Base-by-base conservation (phyloP, 2,329 filamentous ascomycete genomes). In the Ophiostoma perfectum region DNA sequence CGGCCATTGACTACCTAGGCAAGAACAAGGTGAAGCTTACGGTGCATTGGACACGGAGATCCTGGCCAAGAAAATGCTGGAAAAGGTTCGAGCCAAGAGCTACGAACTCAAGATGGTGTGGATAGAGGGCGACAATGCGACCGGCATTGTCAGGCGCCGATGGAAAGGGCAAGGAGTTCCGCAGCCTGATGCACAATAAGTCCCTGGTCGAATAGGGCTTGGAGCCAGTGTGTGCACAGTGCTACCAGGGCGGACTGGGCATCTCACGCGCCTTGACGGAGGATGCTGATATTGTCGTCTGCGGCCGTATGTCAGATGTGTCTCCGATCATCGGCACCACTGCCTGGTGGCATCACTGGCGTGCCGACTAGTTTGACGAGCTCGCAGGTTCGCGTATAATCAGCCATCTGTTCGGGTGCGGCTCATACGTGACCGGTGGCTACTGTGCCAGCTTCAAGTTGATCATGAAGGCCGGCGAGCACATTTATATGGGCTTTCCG, bases 391-490 rank as follows among this genome's bases (percentile, higher is more conserved):
- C 49, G 8, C 49, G 18, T 3, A 18, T 55, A 4, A 36, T 55
- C 8, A 18, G 49, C 5, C 49, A 55, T 11, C 71, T 81, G 47
- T 80, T 81, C 66, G 80, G 81, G 71, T 81, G 79, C 71, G 78
- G 76, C 6, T 75, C 78, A 2, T 83, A 83, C 71, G 79, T 81
- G 2, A 80, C 79, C 3, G 81, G 81, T 0, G 78, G 76, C 0
- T 83, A 83, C 68, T 83, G 82, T 70, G 75, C 80, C 1, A 81
- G 80, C 1, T 81, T 80, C 69, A 78, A 80, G 70, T 75, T 79
- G 12, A 78, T 80, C 68, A 70, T 77, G 1, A 78, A 82, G 7
- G 73, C 75, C 0, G 75, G 82, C 38, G 74, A 81, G 63, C 66
- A 70, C 66, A 62, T 70, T 45, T 80, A 81, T 63, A 77, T 82